Conservation (phyloP, 169 alveolate genomes). For the Plasmodium vivax region DNA sequence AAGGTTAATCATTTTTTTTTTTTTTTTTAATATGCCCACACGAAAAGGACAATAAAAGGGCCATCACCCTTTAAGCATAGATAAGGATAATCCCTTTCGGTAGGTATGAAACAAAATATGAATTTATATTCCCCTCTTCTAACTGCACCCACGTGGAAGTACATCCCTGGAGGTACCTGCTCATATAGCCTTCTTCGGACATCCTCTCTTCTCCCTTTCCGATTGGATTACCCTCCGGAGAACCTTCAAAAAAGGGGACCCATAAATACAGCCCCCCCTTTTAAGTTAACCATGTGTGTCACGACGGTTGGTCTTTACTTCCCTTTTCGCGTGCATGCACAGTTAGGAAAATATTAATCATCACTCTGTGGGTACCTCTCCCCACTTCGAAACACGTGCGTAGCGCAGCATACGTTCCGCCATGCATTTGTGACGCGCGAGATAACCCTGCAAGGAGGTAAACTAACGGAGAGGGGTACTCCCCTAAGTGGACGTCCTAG, state of each 20-base stretch:
- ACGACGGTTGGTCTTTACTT: neutral
- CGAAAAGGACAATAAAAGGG: neutral
- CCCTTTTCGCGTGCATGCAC: neutral
- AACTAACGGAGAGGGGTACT: neutral
- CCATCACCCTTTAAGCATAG: neutral
- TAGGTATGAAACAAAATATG: neutral
- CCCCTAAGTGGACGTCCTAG: neutral
- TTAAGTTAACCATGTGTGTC: neutral
- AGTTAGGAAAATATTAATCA: neutral
- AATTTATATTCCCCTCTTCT: neutral
- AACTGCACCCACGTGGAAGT: neutral
- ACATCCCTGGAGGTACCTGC: neutral
- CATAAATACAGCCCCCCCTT: neutral
- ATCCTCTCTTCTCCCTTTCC: too few relatives aligned
- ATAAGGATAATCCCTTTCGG: neutral
- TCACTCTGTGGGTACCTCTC: neutral
- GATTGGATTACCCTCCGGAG: neutral
- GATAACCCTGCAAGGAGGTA: neutral
- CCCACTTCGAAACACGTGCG: neutral
- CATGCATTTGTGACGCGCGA: neutral
- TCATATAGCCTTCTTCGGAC: neutral
- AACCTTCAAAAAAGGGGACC: neutral
- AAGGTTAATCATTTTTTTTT: neutral
- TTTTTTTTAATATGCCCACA: neutral
- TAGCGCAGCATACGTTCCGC: neutral